Evolutionary conservation across 2,329 filamentous ascomycete genomes (phyloP), one percentile per base, ranked within the genome.

Genomic region (Alternaria hordeiaustralica): DNA sequence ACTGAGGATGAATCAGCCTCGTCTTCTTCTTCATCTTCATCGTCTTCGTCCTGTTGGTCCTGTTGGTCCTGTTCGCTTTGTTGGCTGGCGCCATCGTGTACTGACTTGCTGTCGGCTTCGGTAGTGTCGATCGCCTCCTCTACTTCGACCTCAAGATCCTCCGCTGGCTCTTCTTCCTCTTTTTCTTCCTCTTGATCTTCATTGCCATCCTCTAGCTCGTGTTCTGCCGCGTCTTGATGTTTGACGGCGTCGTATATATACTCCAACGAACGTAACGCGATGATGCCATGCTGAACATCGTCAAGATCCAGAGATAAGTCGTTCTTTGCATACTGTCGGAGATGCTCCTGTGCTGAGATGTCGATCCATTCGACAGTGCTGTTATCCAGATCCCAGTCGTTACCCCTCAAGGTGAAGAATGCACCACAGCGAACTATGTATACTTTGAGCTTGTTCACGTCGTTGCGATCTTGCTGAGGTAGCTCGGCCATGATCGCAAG

Each of bases 331-430:
- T 65, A 69, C 44, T 62, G 49, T 47, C 69, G 53, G 9, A 74
- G 61, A 60, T 73, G 68, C 21, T 71, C 67, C 41, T 65, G 60
- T 7, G 71, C 71, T 20, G 71, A 61, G 8, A 60, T 63, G 11
- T 72, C 68, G 13, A 73, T 71, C 70, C 70, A 73, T 43, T 72
- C 67, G 13, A 73, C 71, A 9, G 65, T 71, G 36, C 55, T 67
- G 26, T 53, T 66, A 5, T 69, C 68, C 20, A 69, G 55, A 45
- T 73, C 68, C 55, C 65, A 65, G 11, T 69, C 61, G n/a, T 58
- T 60, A 15, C 70, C 70, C 20, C 60, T 50, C 30, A 74, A 46
- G 3, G 65, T 69, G 12, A 73, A 45, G 36, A 74, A 73, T 11
- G 69, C 67, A 12, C 71, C 70, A 68, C 71, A 72, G 8, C 68